Conservation (phyloP, 2,329 filamentous ascomycete genomes). For the Annulohypoxylon truncatum region DNA sequence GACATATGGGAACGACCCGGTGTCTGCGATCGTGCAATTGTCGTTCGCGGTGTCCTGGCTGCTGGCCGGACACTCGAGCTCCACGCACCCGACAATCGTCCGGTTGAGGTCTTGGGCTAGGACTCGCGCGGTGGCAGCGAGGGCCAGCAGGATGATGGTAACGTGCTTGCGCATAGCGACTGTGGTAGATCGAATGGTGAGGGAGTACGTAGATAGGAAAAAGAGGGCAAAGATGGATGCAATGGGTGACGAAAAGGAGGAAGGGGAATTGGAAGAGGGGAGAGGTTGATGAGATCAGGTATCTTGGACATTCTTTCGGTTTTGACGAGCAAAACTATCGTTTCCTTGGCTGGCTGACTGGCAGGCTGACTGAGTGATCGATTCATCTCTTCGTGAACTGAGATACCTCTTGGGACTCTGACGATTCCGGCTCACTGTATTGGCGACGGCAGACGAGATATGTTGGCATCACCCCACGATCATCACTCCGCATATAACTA, state of each 20-base stretch:
- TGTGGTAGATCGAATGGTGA: background rate
- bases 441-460: background rate
- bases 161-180: slow-evolving; percentile 6
- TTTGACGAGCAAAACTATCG: background rate
- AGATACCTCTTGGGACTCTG: background rate
- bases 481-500: background rate
- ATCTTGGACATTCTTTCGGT: background rate
- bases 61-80: slow-evolving; percentile 39
- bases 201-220: background rate
- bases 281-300: background rate
- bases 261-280: background rate
- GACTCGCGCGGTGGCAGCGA: slow-evolving; percentile 15
- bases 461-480: background rate
- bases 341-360: background rate
- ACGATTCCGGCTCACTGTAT: background rate
- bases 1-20: slow-evolving; percentile 36
- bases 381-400: background rate
- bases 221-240: background rate
- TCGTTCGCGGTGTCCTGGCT: slow-evolving; percentile 27
- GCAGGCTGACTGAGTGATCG: background rate
- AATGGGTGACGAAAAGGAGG: background rate
- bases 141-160: slow-evolving; percentile 7
- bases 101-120: slow-evolving; percentile 37
- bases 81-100: slow-evolving; percentile 44
- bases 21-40: slow-evolving; percentile 41